Evolutionary conservation across 78 protist species (phyloP).

Genomic region (Emiliania huxleyi): DNA sequence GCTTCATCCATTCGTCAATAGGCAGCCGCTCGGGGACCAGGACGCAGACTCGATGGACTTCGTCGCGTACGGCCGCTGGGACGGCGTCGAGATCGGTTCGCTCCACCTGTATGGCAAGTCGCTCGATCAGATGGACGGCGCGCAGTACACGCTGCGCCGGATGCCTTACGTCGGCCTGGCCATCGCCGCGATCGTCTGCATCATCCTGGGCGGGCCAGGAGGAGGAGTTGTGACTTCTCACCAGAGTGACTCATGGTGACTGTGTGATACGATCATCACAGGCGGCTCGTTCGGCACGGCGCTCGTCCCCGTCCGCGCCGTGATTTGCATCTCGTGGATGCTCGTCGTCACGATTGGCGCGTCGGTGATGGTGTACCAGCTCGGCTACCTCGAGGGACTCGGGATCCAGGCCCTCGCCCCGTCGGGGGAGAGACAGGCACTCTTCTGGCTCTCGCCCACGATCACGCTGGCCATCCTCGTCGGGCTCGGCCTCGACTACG

Average conservation of each 20-base stretch:
- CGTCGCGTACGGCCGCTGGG: no score
- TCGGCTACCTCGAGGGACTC: slow-evolving; percentile 17
- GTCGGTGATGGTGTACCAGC: not conserved
- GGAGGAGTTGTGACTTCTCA: no score
- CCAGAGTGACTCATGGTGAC: no score
- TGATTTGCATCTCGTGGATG: slow-evolving; percentile 37
- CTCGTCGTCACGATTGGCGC: slow-evolving; percentile 29
- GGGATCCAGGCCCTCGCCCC: not conserved
- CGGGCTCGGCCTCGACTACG: slow-evolving; percentile 73
- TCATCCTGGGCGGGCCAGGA: no score
- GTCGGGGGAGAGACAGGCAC: no score
- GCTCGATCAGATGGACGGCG: not conserved
- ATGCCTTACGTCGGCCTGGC: slow-evolving; percentile 6
- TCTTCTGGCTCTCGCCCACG: slow-evolving; percentile 64
- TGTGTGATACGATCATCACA: no score
- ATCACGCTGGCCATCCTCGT: slow-evolving; percentile 50
- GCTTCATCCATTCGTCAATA: no score
- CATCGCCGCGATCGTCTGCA: slow-evolving; percentile 18
- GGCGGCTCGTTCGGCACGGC: slow-evolving; percentile 39
- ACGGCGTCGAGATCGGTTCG: no score
- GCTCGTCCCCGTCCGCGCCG: slow-evolving; percentile 54
- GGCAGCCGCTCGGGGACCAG: no score
- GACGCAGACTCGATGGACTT: no score
- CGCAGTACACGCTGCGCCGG: not conserved
- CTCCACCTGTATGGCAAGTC: no score